Evolutionary conservation across 768 basidiomycete species (phyloP), one percentile per base, ranked within the genome.

Genomic region (Fistulinella prunicolor): DNA sequence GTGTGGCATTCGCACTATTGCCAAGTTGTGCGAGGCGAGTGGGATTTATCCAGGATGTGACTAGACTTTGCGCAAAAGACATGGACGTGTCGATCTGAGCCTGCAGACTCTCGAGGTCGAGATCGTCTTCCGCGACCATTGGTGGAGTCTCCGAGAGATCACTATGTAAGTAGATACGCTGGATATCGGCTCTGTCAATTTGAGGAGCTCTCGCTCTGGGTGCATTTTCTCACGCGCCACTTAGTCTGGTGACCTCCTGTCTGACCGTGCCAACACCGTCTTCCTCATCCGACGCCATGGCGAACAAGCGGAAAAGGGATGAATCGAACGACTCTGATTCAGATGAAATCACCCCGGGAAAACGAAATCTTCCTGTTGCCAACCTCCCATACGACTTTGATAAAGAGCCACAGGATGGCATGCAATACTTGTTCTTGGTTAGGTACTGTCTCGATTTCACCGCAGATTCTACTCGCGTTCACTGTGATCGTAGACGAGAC

Each of bases 31-130:
- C 61, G 46, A 69, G 71, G n/a, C 62, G 57, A 32, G 72, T 68
- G 26, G 84, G 78, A 55, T 81, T 80, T 56, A 91, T 73, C 89
- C 89, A 91, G 46, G 89, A 86, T 19, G 85, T 75, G 37, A 87
- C 80, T 57, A 90, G 74, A 62, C 80, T 74, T 54, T 89, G 79
- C 2, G 84, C 81, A 65, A 83, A 80, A 6, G 88, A 83, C 80
- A 90, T 81, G 19, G 88, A 82, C 58, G 87, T 70, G 65, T 91
- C 85, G 44, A 90, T 82, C 68, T 86, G 86, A n/a, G 88, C 87
- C 64, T 90, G 89, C 34, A 91, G 71, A 28, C 78, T 71, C 58
- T 87, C 85, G 41, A 73, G 55, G 61, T 89, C 84, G 38, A 88
- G 73, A 34, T 77, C 75, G 48, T 83, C 79, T 54, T 82, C 77